phyloP scores from a whole-genome alignment of 805 yeast genomes.

The Komagataella pseudopastoris region DNA sequence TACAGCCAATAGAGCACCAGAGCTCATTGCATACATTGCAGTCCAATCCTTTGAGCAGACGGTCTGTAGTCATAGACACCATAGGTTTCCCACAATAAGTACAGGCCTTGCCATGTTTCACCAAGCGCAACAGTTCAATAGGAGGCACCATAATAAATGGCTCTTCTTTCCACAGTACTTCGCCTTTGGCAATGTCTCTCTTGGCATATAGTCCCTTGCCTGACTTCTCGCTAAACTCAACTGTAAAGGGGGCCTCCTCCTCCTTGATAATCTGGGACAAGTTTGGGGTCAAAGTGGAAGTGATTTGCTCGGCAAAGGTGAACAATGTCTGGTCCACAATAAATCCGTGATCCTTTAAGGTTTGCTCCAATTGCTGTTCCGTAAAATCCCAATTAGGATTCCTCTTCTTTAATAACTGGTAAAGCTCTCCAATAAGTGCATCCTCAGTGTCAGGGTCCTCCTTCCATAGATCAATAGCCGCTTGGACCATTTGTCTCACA shows the following conservation, averaged over 20 bases:
- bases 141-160: conserved; percentile 50
- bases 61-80: conserved; percentile 14
- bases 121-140: conserved; percentile 45
- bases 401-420: conserved; percentile 29
- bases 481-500: conserved; percentile 43
- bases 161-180: conserved; percentile 45
- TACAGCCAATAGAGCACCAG: conserved; percentile 63
- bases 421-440: conserved; percentile 40
- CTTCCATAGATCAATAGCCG: conserved; percentile 55
- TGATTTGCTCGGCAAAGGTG: conserved; percentile 40
- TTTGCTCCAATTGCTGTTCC: conserved; percentile 38
- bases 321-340: conserved; percentile 26
- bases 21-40: conserved; percentile 51
- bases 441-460: conserved; percentile 50
- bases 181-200: conserved; percentile 24
- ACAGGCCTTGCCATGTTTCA: conserved; percentile 54
- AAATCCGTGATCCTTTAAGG: conserved; percentile 45
- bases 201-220: conserved; percentile 54
- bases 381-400: conserved; percentile 54
- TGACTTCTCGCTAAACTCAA: conserved; percentile 13
- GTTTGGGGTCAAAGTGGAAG: conserved; percentile 33
- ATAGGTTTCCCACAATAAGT: conserved; percentile 54
- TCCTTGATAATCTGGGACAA: conserved; percentile 27
- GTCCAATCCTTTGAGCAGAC: conserved; percentile 36
- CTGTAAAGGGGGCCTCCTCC: neutral